Evolutionary conservation across 805 yeast genomes (phyloP), one percentile per base, ranked within the genome.

Genomic region (Metschnikowia koreensis): DNA sequence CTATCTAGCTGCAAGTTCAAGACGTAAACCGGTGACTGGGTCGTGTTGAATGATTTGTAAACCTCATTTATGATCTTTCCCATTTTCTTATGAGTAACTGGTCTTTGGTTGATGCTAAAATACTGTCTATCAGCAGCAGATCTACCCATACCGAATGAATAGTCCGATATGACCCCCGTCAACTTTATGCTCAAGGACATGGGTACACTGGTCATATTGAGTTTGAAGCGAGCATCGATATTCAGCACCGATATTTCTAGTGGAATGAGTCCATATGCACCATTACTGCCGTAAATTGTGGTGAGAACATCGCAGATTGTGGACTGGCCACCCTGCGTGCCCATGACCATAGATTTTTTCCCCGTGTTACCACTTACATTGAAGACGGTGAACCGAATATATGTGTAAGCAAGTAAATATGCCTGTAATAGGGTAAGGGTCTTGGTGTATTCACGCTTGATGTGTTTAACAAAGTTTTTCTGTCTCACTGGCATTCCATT

Each of bases 401-500:
- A 70, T 2, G 82, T 69, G 54, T 77, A 71, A 7, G 88, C 81
- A 4, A 94, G 60, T 12, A 89, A 78, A 69, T 91, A 89, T 39
- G 80, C 80, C 58, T 83, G 94, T 2, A 94, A 58, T 39, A 86
- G 61, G 0, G 71, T 63, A 3, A 93, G 61, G n/a, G 89, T 76
- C 60, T 84, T 87, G 43, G 82, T 75, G 68, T 85, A 90, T 63
- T 91, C 97, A 51, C 84, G 76, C 62, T 82, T 88, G 38, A 71
- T 62, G 58, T 87, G 85, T 61, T 83, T 88, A 16, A 73, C 76
- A 46, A 92, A 79, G 57, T 88, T 91, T 60, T 83, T 86, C 45
- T 82, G 75, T 53, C 99, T 74, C 7, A 96, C 99, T 0, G 98
- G 98, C 48, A 92, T 67, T 46, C 71, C 77, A 9, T 76, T 66